These are phyloP conservation scores for Lodderomyces orthopsilosis DNA, from an alignment of 1,139 yeast genomes.

Conservation along the genomic window DNA sequence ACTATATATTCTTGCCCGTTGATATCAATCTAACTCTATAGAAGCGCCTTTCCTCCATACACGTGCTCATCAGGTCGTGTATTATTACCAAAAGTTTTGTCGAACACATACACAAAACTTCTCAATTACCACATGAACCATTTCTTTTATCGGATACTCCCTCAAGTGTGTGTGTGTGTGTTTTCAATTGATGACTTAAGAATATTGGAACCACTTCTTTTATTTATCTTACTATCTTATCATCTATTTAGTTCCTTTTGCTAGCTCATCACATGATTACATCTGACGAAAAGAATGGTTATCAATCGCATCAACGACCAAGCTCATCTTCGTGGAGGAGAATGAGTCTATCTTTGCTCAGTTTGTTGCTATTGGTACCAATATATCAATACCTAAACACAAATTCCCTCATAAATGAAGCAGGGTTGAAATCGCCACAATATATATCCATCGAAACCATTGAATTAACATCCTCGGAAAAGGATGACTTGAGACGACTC, in stretches of 20 bases:
- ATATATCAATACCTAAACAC: not conserved
- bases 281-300: not conserved
- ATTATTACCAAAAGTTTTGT: too few relatives aligned
- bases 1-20: too few relatives aligned
- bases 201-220: too few relatives aligned
- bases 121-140: too few relatives aligned
- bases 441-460: conserved; percentile 7
- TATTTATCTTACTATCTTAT: too few relatives aligned
- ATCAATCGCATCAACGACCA: not conserved
- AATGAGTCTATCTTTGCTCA: not conserved
- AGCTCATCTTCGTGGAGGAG: not conserved
- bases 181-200: too few relatives aligned
- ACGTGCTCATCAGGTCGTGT: too few relatives aligned
- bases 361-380: conserved; percentile 1
- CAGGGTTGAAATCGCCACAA: not conserved
- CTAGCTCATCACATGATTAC: not conserved
- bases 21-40: too few relatives aligned
- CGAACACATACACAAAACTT: too few relatives aligned
- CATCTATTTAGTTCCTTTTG: not conserved
- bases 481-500: conserved; percentile 13
- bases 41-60: too few relatives aligned
- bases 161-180: too few relatives aligned
- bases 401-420: not conserved
- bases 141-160: too few relatives aligned
- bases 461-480: conserved; percentile 10